Evolutionary conservation across 768 basidiomycete species (phyloP), one percentile per base, ranked within the genome.

Genomic region (Trametes coccinea): DNA sequence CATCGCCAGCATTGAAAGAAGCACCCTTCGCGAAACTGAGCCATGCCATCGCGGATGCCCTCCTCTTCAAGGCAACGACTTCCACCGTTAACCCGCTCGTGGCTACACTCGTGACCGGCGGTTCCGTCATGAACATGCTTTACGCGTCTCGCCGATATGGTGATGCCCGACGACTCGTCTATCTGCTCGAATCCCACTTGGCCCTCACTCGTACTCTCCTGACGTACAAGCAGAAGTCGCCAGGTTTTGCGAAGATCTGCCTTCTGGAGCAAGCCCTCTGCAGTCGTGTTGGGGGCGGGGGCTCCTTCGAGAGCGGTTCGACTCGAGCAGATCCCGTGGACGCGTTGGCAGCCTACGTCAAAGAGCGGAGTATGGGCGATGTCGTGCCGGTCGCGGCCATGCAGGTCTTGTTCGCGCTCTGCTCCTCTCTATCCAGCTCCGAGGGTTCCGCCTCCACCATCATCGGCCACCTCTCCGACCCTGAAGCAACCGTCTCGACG

Each of bases 21-120:
- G 76, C 82, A 31, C 88, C 89, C 0, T 89, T 90, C 67, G 75
- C 82, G 0, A 71, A 77, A 7, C 74, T 92, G 54, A 83, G 87
- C 66, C 84, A 84, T 62, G 78, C 83, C 0, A 79, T 95, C 44
- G 79, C 84, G 2, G 90, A 94, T 60, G 80, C 84, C 0, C 80
- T 96, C 52, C 77, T 97, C 14, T 81, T 82, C 72, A 86, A 87
- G 64, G 88, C 92, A 1, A 87, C 90, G 5, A 85, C 86, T 2
- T 88, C 92, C 0, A 89, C 90, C 1, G 88, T 96, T 65, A 87
- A 85, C 60, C 94, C 95, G 0, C 77, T 96, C 33, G 81, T 95
- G 50, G 82, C 88, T 0, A 80, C 85, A 34, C 80, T 97, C 59
- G 82, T 85, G 10, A 78, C 83, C 0, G 88, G 86, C 11, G 78